phyloP scores from a whole-genome alignment of 495 filamentous ascomycete genomes.

The Thozetella sp. region DNA sequence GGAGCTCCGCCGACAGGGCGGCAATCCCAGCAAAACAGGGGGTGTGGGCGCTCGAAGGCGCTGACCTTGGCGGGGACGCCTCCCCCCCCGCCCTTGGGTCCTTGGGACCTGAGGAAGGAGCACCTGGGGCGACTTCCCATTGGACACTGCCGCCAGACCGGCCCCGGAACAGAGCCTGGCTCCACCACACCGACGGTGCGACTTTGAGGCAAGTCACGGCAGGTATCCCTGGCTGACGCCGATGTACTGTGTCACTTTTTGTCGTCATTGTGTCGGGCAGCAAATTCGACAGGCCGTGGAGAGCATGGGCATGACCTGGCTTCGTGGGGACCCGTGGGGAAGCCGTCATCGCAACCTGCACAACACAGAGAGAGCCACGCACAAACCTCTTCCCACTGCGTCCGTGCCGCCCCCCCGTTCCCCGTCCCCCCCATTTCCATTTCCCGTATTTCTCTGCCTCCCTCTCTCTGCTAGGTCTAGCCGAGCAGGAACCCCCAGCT shows the following conservation, averaged over 20 bases:
- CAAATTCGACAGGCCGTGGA: neutral
- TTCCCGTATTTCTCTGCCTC: no score
- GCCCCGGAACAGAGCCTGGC: neutral
- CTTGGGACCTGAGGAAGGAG: neutral
- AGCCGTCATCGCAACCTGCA: neutral
- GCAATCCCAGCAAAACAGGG: neutral
- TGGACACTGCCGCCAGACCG: neutral
- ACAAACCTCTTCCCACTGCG: no score
- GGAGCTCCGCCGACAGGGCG: neutral
- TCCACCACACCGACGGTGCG: neutral
- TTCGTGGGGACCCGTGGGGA: neutral
- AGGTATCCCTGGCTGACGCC: neutral
- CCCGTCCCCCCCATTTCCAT: no score
- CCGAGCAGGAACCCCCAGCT: no score
- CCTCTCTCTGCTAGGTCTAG: no score
- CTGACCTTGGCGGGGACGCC: neutral
- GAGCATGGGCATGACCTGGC: no score
- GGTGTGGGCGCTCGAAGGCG: no score
- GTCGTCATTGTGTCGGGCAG: neutral
- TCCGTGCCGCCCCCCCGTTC: no score
- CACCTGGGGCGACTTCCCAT: neutral
- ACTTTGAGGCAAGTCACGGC: neutral
- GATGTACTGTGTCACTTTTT: neutral
- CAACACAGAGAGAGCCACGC: no score
- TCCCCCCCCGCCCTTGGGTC: neutral